Conservation (phyloP, 768 basidiomycete species). For the Russula earlei region DNA sequence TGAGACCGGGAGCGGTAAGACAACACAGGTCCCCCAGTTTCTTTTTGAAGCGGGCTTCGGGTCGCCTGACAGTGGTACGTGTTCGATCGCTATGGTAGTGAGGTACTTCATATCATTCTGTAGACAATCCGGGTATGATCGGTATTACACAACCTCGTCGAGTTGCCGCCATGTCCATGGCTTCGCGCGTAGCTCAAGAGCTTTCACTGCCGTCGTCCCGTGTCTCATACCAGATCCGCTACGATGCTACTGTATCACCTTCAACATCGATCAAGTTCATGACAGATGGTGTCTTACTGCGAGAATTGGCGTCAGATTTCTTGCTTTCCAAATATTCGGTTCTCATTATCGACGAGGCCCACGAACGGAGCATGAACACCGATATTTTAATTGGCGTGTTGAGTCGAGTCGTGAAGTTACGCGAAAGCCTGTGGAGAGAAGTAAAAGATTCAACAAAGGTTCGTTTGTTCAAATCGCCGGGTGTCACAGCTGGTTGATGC, state of each 20-base stretch:
- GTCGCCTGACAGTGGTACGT: slow-evolving; percentile 64
- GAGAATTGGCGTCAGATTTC: slow-evolving; percentile 89
- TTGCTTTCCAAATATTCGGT: slow-evolving; percentile 90
- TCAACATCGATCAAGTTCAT: slow-evolving; percentile 96
- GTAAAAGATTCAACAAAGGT: slow-evolving; percentile 67
- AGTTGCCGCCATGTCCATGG: slow-evolving; percentile 96
- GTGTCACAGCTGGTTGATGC: no score
- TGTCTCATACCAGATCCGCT: slow-evolving; percentile 96
- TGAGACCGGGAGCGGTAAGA: slow-evolving; percentile 98
- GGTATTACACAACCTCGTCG: slow-evolving; percentile 95
- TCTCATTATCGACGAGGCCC: slow-evolving; percentile 95
- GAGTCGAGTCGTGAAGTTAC: slow-evolving; percentile 83
- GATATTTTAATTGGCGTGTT: slow-evolving; percentile 95
- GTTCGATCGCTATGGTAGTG: neutral
- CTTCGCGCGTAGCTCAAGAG: slow-evolving; percentile 85
- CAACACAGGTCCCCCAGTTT: slow-evolving; percentile 97
- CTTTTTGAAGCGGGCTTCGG: slow-evolving; percentile 97
- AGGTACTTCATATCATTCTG: neutral
- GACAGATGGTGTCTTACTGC: slow-evolving; percentile 95
- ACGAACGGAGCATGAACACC: slow-evolving; percentile 96
- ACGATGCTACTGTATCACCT: slow-evolving; percentile 87
- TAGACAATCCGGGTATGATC: slow-evolving; percentile 97
- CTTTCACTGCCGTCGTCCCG: slow-evolving; percentile 71
- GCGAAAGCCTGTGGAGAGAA: slow-evolving; percentile 84
- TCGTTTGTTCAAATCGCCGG: no score